Base-by-base conservation (phyloP, 768 basidiomycete species). In the Pluteus cervinus region DNA sequence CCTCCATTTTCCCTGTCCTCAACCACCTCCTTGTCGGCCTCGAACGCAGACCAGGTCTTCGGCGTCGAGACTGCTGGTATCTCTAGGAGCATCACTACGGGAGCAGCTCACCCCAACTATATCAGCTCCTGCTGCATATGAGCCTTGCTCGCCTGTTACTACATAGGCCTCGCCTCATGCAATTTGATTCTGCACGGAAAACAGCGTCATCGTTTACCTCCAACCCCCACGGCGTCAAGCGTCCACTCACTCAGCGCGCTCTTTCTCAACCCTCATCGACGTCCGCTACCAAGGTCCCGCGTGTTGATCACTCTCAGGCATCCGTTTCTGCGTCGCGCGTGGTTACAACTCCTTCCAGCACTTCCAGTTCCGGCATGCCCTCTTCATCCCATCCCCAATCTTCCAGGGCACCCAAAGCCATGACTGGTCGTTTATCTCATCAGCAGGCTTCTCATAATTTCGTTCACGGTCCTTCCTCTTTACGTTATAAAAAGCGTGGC, bases 151-250 rank as follows among this genome's bases (percentile, higher is more conserved):
- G 66, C 47, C 38, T 66, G 37, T 55, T 73, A 44, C 62, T 65
- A 48, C 57, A 64, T 40, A 67, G 73, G 68, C 68, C 61, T 57
- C 65, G 71, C 62, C 67, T 75, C 64, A 79, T 80, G 76, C 73
- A 73, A 67, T 51, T 73, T 50, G 68, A 75, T 58, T 57, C 63
- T 18, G 46, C 57, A n/a, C n/a, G n/a, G 20, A 52, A 54, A 43
- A 50, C 47, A 36, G 22, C 46, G 30, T 24, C 58, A 29, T 47
- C 56, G 40, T 53, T 58, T 23, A 37, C 47, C n/a, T 37, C 50
- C 7, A 32, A 32, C 8, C 18, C 29, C 42, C 16, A 37, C 48
- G 11, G 18, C 46, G 21, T 12, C 62, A 63, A 45, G 60, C 62
- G 38, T 50, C 57, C 35, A 51, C 53, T 12, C 50, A 43, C 2